Percentiles rank a stretch among this genome's conserved stretches.
Evolutionary conservation across 83 land plant species (phyloP).

Genomic region (Diphasiastrum complanatum): DNA sequence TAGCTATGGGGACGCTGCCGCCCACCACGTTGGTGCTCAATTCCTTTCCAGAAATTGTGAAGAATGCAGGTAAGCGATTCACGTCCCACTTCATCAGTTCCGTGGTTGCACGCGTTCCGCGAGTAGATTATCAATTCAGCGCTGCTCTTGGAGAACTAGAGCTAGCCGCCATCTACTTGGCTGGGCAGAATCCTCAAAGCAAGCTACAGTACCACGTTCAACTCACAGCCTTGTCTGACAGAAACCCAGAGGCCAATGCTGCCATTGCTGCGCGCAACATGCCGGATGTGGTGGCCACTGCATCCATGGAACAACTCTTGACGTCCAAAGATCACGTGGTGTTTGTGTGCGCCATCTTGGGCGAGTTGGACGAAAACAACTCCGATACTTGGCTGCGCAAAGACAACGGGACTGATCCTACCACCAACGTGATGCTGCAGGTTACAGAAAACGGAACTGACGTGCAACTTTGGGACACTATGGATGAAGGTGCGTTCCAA

Average conservation of each 20-base stretch:
- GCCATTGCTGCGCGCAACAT: not conserved
- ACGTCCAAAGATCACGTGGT: conserved; percentile 18
- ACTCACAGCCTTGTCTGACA: not conserved
- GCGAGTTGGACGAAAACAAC: conserved; percentile 10
- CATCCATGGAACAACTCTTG: conserved; percentile 8
- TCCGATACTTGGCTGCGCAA: conserved; percentile 5
- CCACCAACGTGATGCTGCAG: conserved; percentile 1
- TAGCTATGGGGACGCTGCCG: conserved; percentile 23
- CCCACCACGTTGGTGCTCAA: conserved; percentile 14
- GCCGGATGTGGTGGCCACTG: conserved; percentile 25
- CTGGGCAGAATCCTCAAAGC: not conserved
- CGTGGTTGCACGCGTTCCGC: not conserved
- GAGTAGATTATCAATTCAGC: not conserved
- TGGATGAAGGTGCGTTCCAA: conserved; percentile 6
- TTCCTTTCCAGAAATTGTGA: conserved; percentile 9
- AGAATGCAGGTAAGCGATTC: not conserved
- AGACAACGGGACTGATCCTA: conserved; percentile 5
- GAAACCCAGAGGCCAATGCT: not conserved
- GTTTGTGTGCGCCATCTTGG: conserved; percentile 21
- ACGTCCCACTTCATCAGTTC: conserved; percentile 3
- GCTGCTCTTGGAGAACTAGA: not conserved
- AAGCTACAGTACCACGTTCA: not conserved
- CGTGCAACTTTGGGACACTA: not conserved
- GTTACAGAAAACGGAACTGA: not conserved
- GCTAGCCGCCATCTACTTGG: conserved; percentile 3